Evolutionary conservation across 2,329 filamentous ascomycete genomes (phyloP).

Genomic region (Cryphonectria parasitica): DNA sequence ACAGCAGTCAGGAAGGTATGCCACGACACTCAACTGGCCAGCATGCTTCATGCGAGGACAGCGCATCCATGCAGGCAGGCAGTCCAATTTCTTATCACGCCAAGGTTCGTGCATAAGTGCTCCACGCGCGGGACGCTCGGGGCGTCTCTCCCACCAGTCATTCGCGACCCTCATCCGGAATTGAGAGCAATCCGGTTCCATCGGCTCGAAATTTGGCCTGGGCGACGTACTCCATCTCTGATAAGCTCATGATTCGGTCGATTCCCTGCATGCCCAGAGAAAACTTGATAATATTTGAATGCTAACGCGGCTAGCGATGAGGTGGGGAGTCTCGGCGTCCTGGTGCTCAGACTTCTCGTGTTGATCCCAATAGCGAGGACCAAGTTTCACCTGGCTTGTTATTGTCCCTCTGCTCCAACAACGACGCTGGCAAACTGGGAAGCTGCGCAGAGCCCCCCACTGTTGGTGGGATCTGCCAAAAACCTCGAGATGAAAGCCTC

Average conservation of each 20-base stretch:
- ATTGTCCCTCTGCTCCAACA: neutral
- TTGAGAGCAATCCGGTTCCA: neutral
- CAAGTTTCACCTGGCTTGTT: neutral
- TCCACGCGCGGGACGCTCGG: slow-evolving; percentile 25
- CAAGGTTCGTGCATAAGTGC: slow-evolving; percentile 24
- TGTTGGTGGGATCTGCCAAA: neutral
- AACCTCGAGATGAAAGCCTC: neutral
- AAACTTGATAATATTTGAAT: neutral
- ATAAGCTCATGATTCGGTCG: neutral
- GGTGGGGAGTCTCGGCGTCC: neutral
- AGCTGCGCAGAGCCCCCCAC: neutral
- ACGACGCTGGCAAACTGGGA: slow-evolving; percentile 5
- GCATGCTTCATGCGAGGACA: slow-evolving; percentile 47
- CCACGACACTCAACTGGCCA: slow-evolving; percentile 21
- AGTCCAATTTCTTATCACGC: slow-evolving; percentile 31
- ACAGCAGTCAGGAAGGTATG: slow-evolving; percentile 13
- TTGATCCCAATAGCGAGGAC: neutral
- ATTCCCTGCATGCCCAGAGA: neutral
- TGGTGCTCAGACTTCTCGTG: neutral
- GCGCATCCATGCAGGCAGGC: slow-evolving; percentile 44
- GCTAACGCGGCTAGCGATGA: slow-evolving; percentile 2
- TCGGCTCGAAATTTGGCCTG: neutral
- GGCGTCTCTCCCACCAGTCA: slow-evolving; percentile 1
- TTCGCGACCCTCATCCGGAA: neutral
- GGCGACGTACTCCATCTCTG: neutral